Evolutionary conservation across 2,329 filamentous ascomycete genomes (phyloP).

Genomic region (Phoma sp.): DNA sequence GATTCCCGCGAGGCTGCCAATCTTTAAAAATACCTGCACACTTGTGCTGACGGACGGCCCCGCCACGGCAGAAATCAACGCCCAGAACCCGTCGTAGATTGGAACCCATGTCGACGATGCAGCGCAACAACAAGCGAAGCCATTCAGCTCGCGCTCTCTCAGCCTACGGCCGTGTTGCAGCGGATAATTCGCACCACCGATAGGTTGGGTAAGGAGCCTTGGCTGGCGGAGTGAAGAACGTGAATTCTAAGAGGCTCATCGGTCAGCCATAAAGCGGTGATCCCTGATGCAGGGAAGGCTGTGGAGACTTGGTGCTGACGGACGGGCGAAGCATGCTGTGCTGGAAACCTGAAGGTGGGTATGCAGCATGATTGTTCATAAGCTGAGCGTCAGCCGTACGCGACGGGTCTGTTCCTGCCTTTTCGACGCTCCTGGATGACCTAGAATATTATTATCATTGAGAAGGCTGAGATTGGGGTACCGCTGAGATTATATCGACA

Average conservation of each 20-base stretch:
- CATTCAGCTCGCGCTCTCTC: conserved; percentile 12
- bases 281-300: conserved; percentile 12
- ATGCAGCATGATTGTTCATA: conserved; percentile 8
- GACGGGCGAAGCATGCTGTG: conserved; percentile 11
- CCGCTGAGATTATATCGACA: background rate
- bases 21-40: conserved; percentile 6
- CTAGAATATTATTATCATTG: background rate
- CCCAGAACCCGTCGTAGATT: background rate
- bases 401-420: conserved; percentile 3
- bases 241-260: conserved; percentile 11
- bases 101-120: conserved; percentile 1
- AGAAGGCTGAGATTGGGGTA: background rate
- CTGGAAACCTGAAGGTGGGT: conserved; percentile 4
- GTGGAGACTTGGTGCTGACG: conserved; percentile 17
- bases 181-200: background rate
- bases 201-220: background rate
- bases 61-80: conserved; percentile 4
- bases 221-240: background rate
- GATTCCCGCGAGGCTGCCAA: background rate
- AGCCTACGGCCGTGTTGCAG: conserved; percentile 11
- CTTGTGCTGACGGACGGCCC: conserved; percentile 14
- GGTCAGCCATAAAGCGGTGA: conserved; percentile 10
- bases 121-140: conserved; percentile 13
- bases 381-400: conserved; percentile 12
- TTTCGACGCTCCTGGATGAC: background rate